A percentile compares a stretch with the other conserved stretches of the same genome.
phyloP scores from a whole-genome alignment of 2,329 filamentous ascomycete genomes.

The Beauveria asiatica region DNA sequence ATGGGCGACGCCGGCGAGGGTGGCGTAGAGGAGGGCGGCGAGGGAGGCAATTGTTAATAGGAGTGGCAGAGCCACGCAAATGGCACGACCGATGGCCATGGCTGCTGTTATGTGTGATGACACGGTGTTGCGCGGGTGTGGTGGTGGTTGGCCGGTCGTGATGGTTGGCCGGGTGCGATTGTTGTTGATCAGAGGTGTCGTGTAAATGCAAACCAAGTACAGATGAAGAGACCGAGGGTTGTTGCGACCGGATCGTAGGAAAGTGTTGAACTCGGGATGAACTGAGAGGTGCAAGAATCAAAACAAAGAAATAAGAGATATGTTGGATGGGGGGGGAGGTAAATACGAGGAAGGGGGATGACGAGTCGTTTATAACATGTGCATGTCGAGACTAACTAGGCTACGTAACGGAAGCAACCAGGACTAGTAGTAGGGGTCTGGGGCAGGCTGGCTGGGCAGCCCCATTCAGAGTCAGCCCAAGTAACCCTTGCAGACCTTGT shows the following conservation, averaged over 20 bases:
- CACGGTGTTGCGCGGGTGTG: not conserved
- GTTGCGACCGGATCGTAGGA: not conserved
- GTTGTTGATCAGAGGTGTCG: not conserved
- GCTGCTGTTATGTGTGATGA: conserved; percentile 17
- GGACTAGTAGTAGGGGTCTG: not conserved
- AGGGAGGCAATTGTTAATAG: conserved; percentile 69
- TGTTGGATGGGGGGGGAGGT: not conserved
- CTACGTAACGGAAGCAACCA: not conserved
- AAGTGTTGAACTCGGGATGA: not conserved
- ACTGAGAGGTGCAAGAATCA: not conserved
- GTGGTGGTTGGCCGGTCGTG: not conserved
- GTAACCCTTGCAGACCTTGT: not conserved
- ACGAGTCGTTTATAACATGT: conserved; percentile 4
- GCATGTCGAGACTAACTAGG: not conserved
- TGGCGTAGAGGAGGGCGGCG: conserved; percentile 54
- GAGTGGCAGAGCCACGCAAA: conserved; percentile 85
- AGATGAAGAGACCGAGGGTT: not conserved
- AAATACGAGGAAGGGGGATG: not conserved
- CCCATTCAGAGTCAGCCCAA: not conserved
- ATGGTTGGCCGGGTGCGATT: not conserved
- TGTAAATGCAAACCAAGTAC: not conserved
- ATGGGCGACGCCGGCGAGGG: conserved; percentile 47
- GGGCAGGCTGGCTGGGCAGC: not conserved
- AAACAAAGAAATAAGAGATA: not conserved
- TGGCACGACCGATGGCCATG: conserved; percentile 63